phyloP scores from a whole-genome alignment of 768 basidiomycete species.

The Heimioporus sp. region DNA sequence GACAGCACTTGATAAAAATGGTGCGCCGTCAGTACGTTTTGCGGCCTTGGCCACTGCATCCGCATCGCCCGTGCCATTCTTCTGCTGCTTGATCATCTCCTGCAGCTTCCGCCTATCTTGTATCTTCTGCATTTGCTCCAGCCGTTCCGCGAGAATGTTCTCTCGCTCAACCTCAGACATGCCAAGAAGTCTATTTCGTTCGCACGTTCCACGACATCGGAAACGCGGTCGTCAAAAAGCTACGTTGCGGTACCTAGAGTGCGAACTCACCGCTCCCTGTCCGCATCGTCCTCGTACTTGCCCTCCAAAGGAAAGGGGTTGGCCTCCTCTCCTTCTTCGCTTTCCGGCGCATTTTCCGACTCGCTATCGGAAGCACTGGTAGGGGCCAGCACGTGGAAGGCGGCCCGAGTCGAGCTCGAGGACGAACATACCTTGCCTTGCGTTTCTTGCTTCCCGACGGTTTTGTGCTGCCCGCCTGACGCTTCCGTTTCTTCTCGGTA shows the following conservation, averaged over 20 bases:
- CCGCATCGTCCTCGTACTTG: constrained; percentile 82
- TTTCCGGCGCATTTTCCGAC: constrained; percentile 59
- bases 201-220: constrained; percentile 6
- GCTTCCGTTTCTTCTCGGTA: constrained; percentile 63
- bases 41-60: constrained; percentile 71
- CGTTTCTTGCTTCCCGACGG: constrained; percentile 59
- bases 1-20: constrained; percentile 1
- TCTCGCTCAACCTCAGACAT: constrained; percentile 91
- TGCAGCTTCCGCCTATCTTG: constrained; percentile 70
- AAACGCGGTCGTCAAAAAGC: constrained; percentile 27
- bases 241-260: constrained; percentile 23
- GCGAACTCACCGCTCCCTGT: constrained; percentile 72
- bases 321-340: constrained; percentile 53
- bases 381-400: constrained; percentile 6
- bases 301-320: constrained; percentile 91
- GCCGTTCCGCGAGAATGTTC: constrained; percentile 74
- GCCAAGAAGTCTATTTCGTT: constrained; percentile 57
- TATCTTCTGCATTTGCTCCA: constrained; percentile 76
- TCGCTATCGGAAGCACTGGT: constrained; percentile 39
- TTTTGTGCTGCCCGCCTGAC: constrained; percentile 45
- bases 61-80: constrained; percentile 43
- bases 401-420: neutral
- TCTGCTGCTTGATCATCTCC: constrained; percentile 69
- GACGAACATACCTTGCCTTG: constrained; percentile 61
- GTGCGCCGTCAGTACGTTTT: constrained; percentile 55